Conservation (phyloP, 768 basidiomycete species). For the Termitomyces sp. region DNA sequence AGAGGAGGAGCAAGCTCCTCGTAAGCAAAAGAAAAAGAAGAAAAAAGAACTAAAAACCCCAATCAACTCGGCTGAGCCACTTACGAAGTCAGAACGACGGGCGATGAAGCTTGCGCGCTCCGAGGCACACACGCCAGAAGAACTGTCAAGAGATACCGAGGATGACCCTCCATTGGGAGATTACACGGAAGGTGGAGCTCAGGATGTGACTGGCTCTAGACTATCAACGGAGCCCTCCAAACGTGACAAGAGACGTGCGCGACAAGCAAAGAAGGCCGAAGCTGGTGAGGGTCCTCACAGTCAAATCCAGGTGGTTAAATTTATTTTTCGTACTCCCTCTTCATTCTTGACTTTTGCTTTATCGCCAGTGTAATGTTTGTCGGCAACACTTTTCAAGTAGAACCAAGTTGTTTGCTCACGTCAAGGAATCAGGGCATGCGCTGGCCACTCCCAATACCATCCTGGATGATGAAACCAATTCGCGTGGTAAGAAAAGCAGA, state of each 20-base stretch:
- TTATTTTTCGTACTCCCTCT: background rate
- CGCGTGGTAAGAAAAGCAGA: conserved; percentile 31
- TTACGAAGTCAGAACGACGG: conserved; percentile 13
- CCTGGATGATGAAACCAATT: conserved; percentile 12
- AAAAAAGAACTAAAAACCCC: background rate
- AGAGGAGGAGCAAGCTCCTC: conserved; percentile 3
- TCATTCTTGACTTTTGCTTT: conserved; percentile 4
- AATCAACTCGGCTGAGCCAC: background rate
- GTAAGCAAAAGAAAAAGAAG: conserved; percentile 10
- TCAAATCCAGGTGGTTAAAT: conserved; percentile 5
- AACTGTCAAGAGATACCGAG: background rate
- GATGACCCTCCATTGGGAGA: background rate
- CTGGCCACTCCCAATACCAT: conserved; percentile 30
- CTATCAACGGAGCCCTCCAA: conserved; percentile 42
- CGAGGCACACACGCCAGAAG: conserved; percentile 2
- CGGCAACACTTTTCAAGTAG: conserved; percentile 54
- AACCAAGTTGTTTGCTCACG: conserved; percentile 71
- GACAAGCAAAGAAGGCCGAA: conserved; percentile 68
- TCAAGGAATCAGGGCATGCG: conserved; percentile 69
- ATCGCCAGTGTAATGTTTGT: conserved; percentile 64
- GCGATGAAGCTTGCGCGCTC: conserved; percentile 7
- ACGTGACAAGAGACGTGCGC: conserved; percentile 72
- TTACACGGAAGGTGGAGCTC: conserved; percentile 4
- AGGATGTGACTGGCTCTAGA: conserved; percentile 1
- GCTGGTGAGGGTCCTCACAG: conserved; percentile 23